A percentile compares a stretch with the other conserved stretches of the same genome.
Evolutionary conservation across 2,329 filamentous ascomycete genomes (phyloP).

Genomic region (Claviceps monticola): DNA sequence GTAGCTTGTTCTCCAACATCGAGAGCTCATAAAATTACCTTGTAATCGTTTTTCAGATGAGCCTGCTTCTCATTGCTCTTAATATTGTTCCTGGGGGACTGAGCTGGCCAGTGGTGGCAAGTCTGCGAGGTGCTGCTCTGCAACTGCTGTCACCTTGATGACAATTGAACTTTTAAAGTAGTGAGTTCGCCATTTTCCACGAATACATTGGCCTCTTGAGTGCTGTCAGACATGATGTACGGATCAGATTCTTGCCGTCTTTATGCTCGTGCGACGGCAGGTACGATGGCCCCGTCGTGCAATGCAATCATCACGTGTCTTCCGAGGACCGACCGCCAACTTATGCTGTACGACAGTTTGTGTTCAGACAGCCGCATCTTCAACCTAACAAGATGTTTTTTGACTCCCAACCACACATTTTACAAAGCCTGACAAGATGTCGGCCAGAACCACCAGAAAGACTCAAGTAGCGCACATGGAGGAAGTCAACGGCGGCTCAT

Average conservation of each 20-base stretch:
- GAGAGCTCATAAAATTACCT: too few relatives aligned
- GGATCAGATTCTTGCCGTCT: too few relatives aligned
- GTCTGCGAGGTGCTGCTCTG: not conserved
- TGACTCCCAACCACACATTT: not conserved
- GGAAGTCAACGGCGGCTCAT: not conserved
- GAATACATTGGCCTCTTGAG: not conserved
- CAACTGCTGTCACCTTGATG: not conserved
- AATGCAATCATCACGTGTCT: not conserved
- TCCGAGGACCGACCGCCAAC: not conserved
- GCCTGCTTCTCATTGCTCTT: too few relatives aligned
- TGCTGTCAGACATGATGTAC: too few relatives aligned
- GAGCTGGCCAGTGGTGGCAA: not conserved
- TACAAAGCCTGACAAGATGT: not conserved
- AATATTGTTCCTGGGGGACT: not conserved
- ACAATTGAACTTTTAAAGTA: conserved; percentile 10
- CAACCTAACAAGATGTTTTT: not conserved
- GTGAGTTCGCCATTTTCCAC: conserved; percentile 8
- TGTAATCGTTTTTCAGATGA: too few relatives aligned
- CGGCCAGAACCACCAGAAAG: not conserved
- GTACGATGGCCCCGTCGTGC: too few relatives aligned
- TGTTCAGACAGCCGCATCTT: not conserved
- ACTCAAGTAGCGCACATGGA: not conserved
- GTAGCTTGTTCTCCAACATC: conserved; percentile 11
- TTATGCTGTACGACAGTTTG: not conserved
- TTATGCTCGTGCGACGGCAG: too few relatives aligned